Percentiles rank a stretch among this genome's conserved stretches.
Conservation (phyloP, 2,329 filamentous ascomycete species). For the Corinectria fuckeliana region DNA sequence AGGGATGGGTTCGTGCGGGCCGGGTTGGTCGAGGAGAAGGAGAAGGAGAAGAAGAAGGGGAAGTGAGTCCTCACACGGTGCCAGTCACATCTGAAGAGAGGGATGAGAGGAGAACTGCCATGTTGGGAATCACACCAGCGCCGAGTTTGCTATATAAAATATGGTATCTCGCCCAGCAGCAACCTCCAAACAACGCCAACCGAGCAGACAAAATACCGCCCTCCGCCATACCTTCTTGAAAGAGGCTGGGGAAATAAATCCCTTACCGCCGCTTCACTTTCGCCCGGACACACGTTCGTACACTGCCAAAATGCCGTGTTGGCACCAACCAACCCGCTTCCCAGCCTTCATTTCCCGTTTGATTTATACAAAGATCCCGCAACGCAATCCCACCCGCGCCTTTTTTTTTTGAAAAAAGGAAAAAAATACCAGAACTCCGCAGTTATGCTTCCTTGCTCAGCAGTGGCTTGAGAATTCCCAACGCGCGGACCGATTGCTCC, state of each 20-base stretch:
- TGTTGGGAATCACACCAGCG: constrained; percentile 11
- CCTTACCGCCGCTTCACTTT: not conserved
- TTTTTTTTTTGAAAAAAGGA: not conserved
- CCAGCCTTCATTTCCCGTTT: not conserved
- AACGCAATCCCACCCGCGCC: not conserved
- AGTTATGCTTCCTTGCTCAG: constrained; percentile 46
- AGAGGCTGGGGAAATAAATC: not conserved
- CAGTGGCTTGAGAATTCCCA: constrained; percentile 70
- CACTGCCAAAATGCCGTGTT: too few relatives aligned
- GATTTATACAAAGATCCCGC: not conserved
- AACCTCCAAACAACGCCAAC: constrained; percentile 27
- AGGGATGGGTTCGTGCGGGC: constrained; percentile 84
- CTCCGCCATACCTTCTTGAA: constrained; percentile 8
- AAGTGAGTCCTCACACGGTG: too few relatives aligned
- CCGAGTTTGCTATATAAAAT: constrained; percentile 28
- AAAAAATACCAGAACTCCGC: not conserved
- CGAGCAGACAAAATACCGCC: constrained; percentile 19
- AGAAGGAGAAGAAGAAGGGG: constrained; percentile 45
- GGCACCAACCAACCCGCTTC: too few relatives aligned
- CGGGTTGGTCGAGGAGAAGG: constrained; percentile 66
- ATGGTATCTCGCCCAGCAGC: constrained; percentile 36
- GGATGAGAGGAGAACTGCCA: not conserved
- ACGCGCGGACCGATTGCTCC: constrained; percentile 74
- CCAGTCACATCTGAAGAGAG: not conserved
- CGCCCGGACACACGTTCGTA: not conserved